Conservation (phyloP, 2,329 filamentous ascomycete species). For the Nemania sp. region DNA sequence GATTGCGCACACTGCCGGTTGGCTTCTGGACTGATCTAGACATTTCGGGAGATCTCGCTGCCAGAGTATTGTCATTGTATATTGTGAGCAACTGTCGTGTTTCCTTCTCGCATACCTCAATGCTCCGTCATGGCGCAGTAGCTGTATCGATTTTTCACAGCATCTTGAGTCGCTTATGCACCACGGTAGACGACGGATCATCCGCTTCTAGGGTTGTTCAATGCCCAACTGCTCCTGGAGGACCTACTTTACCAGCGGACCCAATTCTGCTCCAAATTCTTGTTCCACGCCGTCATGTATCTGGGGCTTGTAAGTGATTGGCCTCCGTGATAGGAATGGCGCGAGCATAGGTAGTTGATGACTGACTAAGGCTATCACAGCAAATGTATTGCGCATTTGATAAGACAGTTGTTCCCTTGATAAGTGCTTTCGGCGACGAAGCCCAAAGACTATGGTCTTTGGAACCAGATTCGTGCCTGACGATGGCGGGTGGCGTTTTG, state of each 20-base stretch:
- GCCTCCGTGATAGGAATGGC: no score
- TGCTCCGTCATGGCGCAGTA: no score
- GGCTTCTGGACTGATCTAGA: conserved; percentile 20
- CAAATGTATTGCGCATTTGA: conserved; percentile 44
- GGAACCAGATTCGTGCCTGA: conserved; percentile 32
- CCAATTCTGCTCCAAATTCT: conserved; percentile 40
- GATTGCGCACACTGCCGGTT: conserved; percentile 7
- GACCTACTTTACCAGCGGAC: conserved; percentile 35
- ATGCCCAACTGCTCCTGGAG: conserved; percentile 40
- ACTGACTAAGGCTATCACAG: conserved; percentile 26
- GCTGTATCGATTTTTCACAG: no score
- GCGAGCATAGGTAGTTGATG: no score
- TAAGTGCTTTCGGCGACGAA: conserved; percentile 31
- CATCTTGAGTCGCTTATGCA: background rate
- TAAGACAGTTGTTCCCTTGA: conserved; percentile 21
- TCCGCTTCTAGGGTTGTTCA: conserved; percentile 43
- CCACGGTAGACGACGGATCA: conserved; percentile 41
- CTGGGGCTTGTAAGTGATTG: conserved; percentile 40
- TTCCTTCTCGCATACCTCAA: background rate
- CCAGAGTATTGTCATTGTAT: conserved; percentile 22
- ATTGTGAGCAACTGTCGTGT: conserved; percentile 9
- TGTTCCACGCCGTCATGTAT: conserved; percentile 43
- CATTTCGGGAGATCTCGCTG: conserved; percentile 15
- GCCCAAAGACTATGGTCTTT: conserved; percentile 35
- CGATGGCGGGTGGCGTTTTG: conserved; percentile 40